Conservation (phyloP, 768 basidiomycete species). For the Nidularia sp. region DNA sequence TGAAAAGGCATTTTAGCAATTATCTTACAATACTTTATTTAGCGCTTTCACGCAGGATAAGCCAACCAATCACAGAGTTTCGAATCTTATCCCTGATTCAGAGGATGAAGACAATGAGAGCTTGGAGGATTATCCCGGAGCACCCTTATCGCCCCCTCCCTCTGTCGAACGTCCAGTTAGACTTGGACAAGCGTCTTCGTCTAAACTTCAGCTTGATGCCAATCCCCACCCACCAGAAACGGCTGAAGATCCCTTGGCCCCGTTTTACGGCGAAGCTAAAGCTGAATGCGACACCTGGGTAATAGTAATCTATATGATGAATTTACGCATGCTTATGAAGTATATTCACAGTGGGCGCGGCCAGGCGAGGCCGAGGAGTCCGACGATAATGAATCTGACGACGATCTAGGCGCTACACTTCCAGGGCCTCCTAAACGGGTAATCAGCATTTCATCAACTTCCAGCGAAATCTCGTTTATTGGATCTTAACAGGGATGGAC, state of each 20-base stretch:
- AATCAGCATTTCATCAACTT: not conserved
- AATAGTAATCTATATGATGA: not conserved
- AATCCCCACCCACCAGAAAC: not conserved
- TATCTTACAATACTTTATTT: too few relatives aligned
- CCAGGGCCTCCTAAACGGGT: slow-evolving; percentile 8
- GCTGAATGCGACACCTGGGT: slow-evolving; percentile 43
- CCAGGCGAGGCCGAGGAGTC: slow-evolving; percentile 31
- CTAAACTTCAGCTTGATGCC: slow-evolving; percentile 6
- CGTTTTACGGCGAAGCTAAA: slow-evolving; percentile 59
- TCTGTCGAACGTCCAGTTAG: not conserved
- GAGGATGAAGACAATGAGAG: not conserved
- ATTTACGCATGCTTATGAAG: not conserved
- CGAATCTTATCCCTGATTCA: not conserved
- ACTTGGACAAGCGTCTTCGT: slow-evolving; percentile 4
- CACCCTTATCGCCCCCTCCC: not conserved
- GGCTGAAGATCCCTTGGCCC: slow-evolving; percentile 52
- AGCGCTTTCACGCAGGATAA: not conserved
- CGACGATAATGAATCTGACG: slow-evolving; percentile 16
- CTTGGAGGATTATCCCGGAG: not conserved
- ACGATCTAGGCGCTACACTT: slow-evolving; percentile 13
- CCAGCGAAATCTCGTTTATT: not conserved
- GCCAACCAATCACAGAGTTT: not conserved
- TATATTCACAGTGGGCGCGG: slow-evolving; percentile 22
- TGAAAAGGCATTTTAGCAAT: too few relatives aligned
- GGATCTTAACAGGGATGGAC: slow-evolving; percentile 49